Base-by-base conservation (phyloP, 345 rosid genomes). In the Pelargonium nanum region DNA sequence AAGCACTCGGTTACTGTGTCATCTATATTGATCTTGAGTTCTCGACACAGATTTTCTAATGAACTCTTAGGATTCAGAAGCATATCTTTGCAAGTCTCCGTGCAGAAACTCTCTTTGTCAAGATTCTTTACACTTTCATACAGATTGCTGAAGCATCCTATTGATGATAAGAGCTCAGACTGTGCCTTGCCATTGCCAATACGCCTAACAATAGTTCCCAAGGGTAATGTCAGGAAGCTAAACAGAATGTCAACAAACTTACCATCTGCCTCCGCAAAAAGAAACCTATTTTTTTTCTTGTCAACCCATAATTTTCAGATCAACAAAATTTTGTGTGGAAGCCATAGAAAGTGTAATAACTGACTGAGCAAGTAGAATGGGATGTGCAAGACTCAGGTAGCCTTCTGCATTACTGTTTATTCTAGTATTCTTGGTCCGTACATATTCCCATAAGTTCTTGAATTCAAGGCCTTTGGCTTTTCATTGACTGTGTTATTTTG, bases 141-240 rank as follows among this genome's bases (percentile, higher is more conserved):
- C 25, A 72, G 55, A 25, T 45, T 72, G 53, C 56, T 57, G 10
- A 72, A 67, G 58, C 72, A 62, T 21, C 76, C 76, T 0, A 72
- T 62, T 16, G 34, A 21, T 0, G 61, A 23, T 16, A 59, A 19
- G 56, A 59, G 62, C 0, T 56, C 34, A 28, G 30, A 24, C 13
- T 34, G 45, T 34, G 60, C 63, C 22, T 58, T 21, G 24, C 65
- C 59, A 23, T 58, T 21, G 24, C 65, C 59, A 23, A 69, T 58
- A 22, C 53, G 59, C 1, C 61, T 10, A 2, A 55, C 65, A 54
- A 65, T 60, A 5, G 74, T 65, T 9, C 74, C 69, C 57, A 70
- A 53, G 0, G 74, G 65, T 0, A 65, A 17, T 19, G 53, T 55
- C 15, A 70, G 65, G 26, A 70, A 7, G 45, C 65, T 60, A n/a